These are phyloP conservation scores for Candida nemodendra DNA, from an alignment of 805 yeast genomes.

Conservation along the genomic window DNA sequence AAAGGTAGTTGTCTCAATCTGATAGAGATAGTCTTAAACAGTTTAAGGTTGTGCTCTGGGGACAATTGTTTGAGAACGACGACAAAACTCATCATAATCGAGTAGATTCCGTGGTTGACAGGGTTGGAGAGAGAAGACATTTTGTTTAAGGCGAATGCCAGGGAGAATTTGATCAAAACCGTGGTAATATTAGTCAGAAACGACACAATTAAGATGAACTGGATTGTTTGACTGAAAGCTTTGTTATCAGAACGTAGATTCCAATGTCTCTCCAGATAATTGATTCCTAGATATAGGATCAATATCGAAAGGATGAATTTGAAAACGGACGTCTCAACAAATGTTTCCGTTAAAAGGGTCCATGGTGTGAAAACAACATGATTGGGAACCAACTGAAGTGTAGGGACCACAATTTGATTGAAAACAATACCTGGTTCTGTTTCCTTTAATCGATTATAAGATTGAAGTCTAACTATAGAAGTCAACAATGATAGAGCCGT, in stretches of 20 bases:
- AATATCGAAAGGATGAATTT: slow-evolving; percentile 41
- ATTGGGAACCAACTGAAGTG: slow-evolving; percentile 62
- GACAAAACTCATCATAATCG: slow-evolving; percentile 51
- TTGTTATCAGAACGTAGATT: slow-evolving; percentile 20
- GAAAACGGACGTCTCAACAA: slow-evolving; percentile 54
- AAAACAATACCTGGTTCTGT: slow-evolving; percentile 30
- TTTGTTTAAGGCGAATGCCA: slow-evolving; percentile 33
- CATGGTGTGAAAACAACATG: slow-evolving; percentile 57
- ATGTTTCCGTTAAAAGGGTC: slow-evolving; percentile 62
- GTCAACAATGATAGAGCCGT: slow-evolving; percentile 40
- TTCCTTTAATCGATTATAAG: slow-evolving; percentile 28
- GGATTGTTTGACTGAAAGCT: slow-evolving; percentile 41
- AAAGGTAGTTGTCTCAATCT: slow-evolving; percentile 68
- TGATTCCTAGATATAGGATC: slow-evolving; percentile 40
- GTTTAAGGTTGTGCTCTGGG: slow-evolving; percentile 54
- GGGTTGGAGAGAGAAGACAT: slow-evolving; percentile 44
- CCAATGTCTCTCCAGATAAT: slow-evolving; percentile 54
- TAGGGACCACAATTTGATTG: slow-evolving; percentile 46
- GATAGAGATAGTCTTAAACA: slow-evolving; percentile 39
- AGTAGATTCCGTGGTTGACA: slow-evolving; percentile 48
- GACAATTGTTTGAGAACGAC: slow-evolving; percentile 57
- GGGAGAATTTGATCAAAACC: slow-evolving; percentile 36
- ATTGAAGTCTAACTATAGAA: slow-evolving; percentile 39
- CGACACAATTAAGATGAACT: slow-evolving; percentile 53
- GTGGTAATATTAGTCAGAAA: slow-evolving; percentile 54